These are phyloP conservation scores for Colletotrichum liriopes DNA, from an alignment of 2,329 filamentous ascomycete species.

Conservation along the genomic window DNA sequence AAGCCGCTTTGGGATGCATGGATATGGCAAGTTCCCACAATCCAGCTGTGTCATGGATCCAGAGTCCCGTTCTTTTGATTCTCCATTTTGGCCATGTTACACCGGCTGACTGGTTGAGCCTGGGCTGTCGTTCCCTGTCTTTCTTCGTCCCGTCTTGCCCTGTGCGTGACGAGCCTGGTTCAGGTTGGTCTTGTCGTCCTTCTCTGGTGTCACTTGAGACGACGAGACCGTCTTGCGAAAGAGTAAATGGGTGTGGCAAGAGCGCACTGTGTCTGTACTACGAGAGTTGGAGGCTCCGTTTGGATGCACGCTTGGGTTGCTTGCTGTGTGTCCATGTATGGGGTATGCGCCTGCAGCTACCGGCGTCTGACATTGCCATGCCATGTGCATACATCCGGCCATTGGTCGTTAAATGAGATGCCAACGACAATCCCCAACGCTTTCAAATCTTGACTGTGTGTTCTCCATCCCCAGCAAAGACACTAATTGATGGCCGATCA, in stretches of 20 bases:
- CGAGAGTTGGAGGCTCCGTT: slow-evolving; percentile 3
- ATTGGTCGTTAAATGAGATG: background rate
- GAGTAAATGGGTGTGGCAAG: too few species aligned
- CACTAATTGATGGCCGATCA: slow-evolving; percentile 9
- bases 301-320: background rate
- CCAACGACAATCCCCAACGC: background rate
- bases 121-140: slow-evolving; percentile 19
- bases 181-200: background rate
- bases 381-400: slow-evolving; percentile 5
- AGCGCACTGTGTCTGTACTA: background rate
- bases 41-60: slow-evolving; percentile 28
- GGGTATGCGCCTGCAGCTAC: slow-evolving; percentile 31
- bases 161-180: background rate
- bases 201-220: background rate
- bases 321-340: slow-evolving; percentile 4
- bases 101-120: slow-evolving; percentile 39
- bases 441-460: background rate
- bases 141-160: slow-evolving; percentile 10
- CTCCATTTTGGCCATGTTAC: slow-evolving; percentile 32
- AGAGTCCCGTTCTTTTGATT: slow-evolving; percentile 30
- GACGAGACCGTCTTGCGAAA: background rate
- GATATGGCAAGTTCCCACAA: slow-evolving; percentile 17
- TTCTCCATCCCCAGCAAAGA: background rate
- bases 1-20: slow-evolving; percentile 26
- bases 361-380: slow-evolving; percentile 35